phyloP scores from a whole-genome alignment of 2,329 filamentous ascomycete genomes.

The Juglanconis sp. region DNA sequence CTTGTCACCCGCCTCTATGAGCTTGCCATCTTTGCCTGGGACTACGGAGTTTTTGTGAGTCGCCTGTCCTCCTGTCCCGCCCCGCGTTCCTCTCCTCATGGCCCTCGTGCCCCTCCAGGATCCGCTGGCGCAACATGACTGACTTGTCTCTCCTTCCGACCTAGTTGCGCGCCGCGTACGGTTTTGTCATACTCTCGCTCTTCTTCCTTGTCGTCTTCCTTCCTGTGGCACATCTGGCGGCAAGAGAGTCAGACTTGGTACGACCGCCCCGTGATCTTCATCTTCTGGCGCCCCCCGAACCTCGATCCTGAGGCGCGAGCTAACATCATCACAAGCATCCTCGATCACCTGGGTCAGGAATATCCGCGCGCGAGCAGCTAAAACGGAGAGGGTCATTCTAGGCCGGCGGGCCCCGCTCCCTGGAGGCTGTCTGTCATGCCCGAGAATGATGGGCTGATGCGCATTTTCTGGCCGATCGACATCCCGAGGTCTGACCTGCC shows the following conservation, averaged over 20 bases:
- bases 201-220: conserved; percentile 83
- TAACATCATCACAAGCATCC: conserved; percentile 63
- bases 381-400: conserved; percentile 93
- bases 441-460: conserved; percentile 85
- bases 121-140: neutral
- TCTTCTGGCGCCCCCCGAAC: conserved; percentile 12
- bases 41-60: conserved; percentile 93
- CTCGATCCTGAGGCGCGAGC: conserved; percentile 18
- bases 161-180: conserved; percentile 80
- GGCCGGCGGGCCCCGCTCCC: conserved; percentile 29
- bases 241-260: conserved; percentile 77
- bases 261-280: conserved; percentile 30
- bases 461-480: conserved; percentile 97
- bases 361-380: conserved; percentile 93
- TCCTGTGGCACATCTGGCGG: conserved; percentile 79
- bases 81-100: neutral
- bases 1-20: conserved; percentile 96
- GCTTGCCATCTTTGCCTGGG: conserved; percentile 94
- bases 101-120: neutral
- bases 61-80: neutral
- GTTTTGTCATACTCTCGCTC: conserved; percentile 75
- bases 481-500: conserved; percentile 67
- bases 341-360: conserved; percentile 70
- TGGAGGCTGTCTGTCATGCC: conserved; percentile 51
- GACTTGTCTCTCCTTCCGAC: conserved; percentile 5